Conservation (phyloP, 306 rosid species). For the Vachellia collinsii region DNA sequence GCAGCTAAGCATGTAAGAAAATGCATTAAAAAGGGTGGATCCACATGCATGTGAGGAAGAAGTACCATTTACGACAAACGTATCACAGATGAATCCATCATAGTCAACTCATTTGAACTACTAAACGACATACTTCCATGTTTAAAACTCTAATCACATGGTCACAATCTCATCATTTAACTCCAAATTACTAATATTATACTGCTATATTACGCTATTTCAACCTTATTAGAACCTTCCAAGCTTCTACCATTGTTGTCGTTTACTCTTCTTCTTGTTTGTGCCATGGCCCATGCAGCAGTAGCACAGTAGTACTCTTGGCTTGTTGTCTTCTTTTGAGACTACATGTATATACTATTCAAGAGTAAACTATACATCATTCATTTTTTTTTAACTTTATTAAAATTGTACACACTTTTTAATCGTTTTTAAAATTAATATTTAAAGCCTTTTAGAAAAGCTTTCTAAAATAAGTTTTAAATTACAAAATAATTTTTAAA, state of each 20-base stretch:
- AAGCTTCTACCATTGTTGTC: slow-evolving; percentile 57
- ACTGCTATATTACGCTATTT: neutral
- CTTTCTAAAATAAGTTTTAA: neutral
- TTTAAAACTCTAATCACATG: slow-evolving; percentile 29
- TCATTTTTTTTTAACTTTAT: neutral
- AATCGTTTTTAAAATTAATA: neutral
- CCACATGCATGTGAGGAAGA: slow-evolving; percentile 40
- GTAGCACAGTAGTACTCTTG: neutral
- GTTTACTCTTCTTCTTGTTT: slow-evolving; percentile 42
- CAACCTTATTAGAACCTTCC: slow-evolving; percentile 51
- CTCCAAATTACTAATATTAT: neutral
- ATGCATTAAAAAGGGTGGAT: neutral
- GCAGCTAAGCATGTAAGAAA: neutral
- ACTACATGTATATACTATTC: neutral
- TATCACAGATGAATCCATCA: slow-evolving; percentile 22
- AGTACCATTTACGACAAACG: slow-evolving; percentile 18
- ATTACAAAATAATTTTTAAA: too few species aligned
- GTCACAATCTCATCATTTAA: slow-evolving; percentile 18
- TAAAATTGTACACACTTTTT: neutral
- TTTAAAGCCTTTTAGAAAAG: neutral
- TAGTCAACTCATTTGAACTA: slow-evolving; percentile 47
- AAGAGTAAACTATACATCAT: neutral
- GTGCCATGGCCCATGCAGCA: neutral
- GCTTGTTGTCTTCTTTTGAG: slow-evolving; percentile 38
- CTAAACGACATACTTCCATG: slow-evolving; percentile 53